These are phyloP conservation scores for Balakata baccata DNA, from an alignment of 345 rosid species.

Conservation along the genomic window DNA sequence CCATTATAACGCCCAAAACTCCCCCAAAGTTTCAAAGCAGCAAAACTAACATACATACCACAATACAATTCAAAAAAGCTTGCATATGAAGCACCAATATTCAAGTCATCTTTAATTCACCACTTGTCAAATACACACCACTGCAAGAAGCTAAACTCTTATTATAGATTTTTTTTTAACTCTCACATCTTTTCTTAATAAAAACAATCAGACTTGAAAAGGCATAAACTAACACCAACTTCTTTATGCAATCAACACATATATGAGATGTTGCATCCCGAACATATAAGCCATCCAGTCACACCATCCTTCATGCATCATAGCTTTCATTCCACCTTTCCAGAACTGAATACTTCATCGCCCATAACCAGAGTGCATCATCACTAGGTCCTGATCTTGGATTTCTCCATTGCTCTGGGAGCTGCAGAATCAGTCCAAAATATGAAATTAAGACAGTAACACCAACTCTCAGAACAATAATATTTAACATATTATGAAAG, in stretches of 20 bases:
- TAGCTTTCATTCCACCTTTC: background rate
- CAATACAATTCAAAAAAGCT: background rate
- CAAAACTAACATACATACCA: background rate
- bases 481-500: background rate
- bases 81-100: background rate
- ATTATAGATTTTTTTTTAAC: conserved; percentile 4
- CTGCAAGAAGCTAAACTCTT: conserved; percentile 1
- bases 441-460: background rate
- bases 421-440: conserved; percentile 6
- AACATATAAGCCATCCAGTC: background rate
- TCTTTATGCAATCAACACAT: background rate
- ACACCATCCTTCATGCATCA: background rate
- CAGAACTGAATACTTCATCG: background rate
- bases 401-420: conserved; percentile 24
- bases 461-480: background rate
- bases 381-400: conserved; percentile 14
- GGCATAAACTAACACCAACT: conserved; percentile 6
- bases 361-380: background rate
- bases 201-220: conserved; percentile 7
- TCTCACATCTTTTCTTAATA: conserved; percentile 5
- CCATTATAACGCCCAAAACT: too few species aligned
- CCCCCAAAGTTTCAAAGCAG: too few species aligned
- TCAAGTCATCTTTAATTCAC: background rate
- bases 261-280: background rate
- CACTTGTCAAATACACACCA: conserved; percentile 1